Percentiles rank a stretch among this genome's conserved stretches.
Conservation (phyloP, 1,139 yeast genomes). For the Lodderomyces metapsilosis region DNA sequence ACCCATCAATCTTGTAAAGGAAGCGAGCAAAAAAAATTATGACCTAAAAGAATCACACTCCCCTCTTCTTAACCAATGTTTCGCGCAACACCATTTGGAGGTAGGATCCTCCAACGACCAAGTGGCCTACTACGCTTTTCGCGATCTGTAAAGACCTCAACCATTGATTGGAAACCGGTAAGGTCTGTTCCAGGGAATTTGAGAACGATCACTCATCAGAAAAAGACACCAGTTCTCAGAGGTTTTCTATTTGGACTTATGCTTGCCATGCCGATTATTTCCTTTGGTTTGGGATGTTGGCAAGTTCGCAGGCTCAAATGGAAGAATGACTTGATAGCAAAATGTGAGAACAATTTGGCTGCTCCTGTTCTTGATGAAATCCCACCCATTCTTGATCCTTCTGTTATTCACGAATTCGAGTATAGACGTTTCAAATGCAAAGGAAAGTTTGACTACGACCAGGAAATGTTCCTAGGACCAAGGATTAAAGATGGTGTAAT, state of each 20-base stretch:
- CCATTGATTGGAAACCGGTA: constrained; percentile 83
- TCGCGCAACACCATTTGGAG: background rate
- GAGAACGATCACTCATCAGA: constrained; percentile 40
- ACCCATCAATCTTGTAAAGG: no score
- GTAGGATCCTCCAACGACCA: background rate
- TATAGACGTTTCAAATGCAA: constrained; percentile 70
- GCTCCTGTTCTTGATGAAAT: constrained; percentile 64
- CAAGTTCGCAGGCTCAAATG: constrained; percentile 81
- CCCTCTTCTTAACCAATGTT: background rate
- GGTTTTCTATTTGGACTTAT: constrained; percentile 55
- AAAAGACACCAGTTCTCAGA: constrained; percentile 41
- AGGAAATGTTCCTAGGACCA: constrained; percentile 93
- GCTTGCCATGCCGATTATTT: constrained; percentile 83
- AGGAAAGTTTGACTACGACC: constrained; percentile 79
- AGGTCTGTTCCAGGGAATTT: constrained; percentile 49
- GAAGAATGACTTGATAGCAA: constrained; percentile 84
- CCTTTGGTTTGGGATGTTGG: constrained; percentile 92
- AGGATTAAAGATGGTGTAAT: constrained; percentile 69
- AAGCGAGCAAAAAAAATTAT: background rate
- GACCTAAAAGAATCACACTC: background rate
- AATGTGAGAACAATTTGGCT: constrained; percentile 77
- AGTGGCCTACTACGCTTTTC: constrained; percentile 8
- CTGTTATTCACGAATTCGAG: constrained; percentile 66
- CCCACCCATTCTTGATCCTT: constrained; percentile 59
- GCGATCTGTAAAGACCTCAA: constrained; percentile 57